phyloP scores from a whole-genome alignment of 805 yeast genomes.

The Hyphopichia homilentoma region DNA sequence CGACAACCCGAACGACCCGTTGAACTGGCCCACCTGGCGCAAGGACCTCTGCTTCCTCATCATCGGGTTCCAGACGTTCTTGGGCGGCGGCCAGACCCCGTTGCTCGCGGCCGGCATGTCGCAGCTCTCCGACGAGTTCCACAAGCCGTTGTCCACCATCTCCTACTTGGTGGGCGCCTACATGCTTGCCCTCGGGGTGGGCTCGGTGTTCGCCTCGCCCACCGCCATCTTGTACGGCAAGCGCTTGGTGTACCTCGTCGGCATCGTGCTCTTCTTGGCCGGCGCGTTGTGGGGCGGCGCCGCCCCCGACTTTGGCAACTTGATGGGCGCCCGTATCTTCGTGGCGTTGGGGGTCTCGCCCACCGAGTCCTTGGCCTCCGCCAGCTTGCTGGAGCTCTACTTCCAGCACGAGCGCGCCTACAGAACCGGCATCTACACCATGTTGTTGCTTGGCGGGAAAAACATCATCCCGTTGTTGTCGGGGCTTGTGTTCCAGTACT shows the following conservation, averaged over 20 bases:
- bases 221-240: conserved; percentile 56
- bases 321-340: conserved; percentile 56
- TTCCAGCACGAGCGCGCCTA: conserved; percentile 61
- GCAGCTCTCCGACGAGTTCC: conserved; percentile 38
- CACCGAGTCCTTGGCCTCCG: conserved; percentile 55
- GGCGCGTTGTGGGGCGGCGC: conserved; percentile 56
- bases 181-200: conserved; percentile 58
- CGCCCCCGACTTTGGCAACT: conserved; percentile 43
- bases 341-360: conserved; percentile 62
- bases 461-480: conserved; percentile 55
- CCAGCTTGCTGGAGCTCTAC: conserved; percentile 59
- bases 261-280: conserved; percentile 45
- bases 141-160: conserved; percentile 35
- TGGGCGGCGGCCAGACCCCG: conserved; percentile 63
- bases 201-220: conserved; percentile 56
- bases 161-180: conserved; percentile 56
- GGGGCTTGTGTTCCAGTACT: conserved; percentile 46
- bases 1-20: conserved; percentile 60
- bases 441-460: conserved; percentile 58
- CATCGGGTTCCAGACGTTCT: conserved; percentile 54
- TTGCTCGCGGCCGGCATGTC: conserved; percentile 55
- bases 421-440: conserved; percentile 54
- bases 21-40: conserved; percentile 62
- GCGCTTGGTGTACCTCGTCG: conserved; percentile 49
- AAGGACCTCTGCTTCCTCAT: conserved; percentile 50